Percentiles rank a stretch among this genome's conserved stretches.
phyloP scores from a whole-genome alignment of 805 yeast genomes.

The Metschnikowia colocasiae region DNA sequence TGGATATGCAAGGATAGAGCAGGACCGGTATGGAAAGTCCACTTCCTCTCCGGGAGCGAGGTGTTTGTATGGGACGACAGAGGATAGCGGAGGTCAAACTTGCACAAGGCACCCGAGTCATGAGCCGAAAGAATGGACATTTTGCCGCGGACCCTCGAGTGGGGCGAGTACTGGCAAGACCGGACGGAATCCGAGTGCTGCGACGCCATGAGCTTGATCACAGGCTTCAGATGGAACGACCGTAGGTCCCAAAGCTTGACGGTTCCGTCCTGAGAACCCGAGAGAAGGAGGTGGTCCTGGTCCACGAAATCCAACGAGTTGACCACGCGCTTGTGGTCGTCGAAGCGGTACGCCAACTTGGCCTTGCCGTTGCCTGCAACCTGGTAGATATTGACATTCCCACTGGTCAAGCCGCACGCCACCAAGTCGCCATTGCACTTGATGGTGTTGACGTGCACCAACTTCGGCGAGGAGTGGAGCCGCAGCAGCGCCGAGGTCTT shows the following conservation, averaged over 20 bases:
- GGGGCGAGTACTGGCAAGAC: constrained; percentile 51
- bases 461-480: constrained; percentile 17
- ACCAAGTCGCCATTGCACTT: constrained; percentile 31
- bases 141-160: constrained; percentile 41
- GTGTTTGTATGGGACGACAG: constrained; percentile 21
- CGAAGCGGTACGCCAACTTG: constrained; percentile 25
- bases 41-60: constrained; percentile 59
- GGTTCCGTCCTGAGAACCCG: constrained; percentile 78
- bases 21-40: constrained; percentile 90
- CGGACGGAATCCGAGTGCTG: constrained; percentile 72
- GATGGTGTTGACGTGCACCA: constrained; percentile 39
- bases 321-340: constrained; percentile 41
- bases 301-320: constrained; percentile 39
- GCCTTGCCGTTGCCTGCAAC: constrained; percentile 33
- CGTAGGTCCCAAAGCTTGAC: constrained; percentile 75
- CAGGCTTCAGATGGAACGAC: constrained; percentile 43
- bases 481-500: constrained; percentile 14
- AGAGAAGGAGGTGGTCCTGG: constrained; percentile 26
- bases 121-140: constrained; percentile 66
- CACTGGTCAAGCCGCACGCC: constrained; percentile 41
- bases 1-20: constrained; percentile 89
- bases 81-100: constrained; percentile 70
- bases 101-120: constrained; percentile 83
- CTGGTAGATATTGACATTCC: constrained; percentile 31
- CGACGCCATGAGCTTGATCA: constrained; percentile 41